phyloP scores from a whole-genome alignment of 805 yeast species.

The Torulaspora gathmanii region DNA sequence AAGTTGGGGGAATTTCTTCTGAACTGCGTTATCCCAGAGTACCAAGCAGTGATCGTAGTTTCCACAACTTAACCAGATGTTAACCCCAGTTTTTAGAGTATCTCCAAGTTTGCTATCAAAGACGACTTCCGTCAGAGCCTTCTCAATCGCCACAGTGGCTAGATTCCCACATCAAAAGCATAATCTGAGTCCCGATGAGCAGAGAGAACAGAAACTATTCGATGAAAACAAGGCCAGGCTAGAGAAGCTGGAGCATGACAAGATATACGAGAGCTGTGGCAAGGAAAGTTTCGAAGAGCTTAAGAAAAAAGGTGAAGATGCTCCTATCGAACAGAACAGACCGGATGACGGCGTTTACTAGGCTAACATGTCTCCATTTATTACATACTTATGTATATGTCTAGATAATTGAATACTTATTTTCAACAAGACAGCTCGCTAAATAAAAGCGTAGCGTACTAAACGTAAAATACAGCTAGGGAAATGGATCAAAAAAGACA shows the following conservation, averaged over 20 bases:
- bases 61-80: neutral
- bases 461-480: neutral
- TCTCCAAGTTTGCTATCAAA: conserved; percentile 1
- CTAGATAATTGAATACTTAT: too few relatives aligned
- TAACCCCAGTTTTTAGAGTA: conserved; percentile 7
- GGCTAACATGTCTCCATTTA: neutral
- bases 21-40: neutral
- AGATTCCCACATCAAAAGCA: conserved; percentile 18
- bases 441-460: neutral
- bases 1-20: neutral
- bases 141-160: conserved; percentile 7
- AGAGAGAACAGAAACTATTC: conserved; percentile 25
- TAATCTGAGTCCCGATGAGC: conserved; percentile 19
- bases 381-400: neutral
- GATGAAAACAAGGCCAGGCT: conserved; percentile 28
- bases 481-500: neutral
- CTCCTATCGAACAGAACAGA: conserved; percentile 34
- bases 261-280: conserved; percentile 8
- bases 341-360: conserved; percentile 37
- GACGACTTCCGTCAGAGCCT: conserved; percentile 6
- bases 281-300: conserved; percentile 25
- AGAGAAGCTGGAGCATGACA: conserved; percentile 27
- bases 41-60: too few relatives aligned
- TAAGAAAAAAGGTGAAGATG: conserved; percentile 32
- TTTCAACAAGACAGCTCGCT: too few relatives aligned